phyloP scores from a whole-genome alignment of 441 rosid genomes.

The Mallotus repandus region DNA sequence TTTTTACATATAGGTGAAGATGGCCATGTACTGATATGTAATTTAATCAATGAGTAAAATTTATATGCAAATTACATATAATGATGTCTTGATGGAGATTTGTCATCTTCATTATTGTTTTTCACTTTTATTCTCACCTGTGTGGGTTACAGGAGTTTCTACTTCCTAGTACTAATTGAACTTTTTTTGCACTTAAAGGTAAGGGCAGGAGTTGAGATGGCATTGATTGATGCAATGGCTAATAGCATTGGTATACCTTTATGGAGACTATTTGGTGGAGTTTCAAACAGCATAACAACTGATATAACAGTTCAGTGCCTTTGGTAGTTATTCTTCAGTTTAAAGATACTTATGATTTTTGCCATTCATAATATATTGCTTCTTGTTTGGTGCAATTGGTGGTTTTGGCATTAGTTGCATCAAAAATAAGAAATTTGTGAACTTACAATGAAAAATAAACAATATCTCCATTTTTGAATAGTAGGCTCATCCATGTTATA shows the following conservation, averaged over 20 bases:
- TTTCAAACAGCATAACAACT: conserved; percentile 60
- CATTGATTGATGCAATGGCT: conserved; percentile 88
- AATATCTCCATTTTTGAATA: neutral
- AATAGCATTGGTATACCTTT: conserved; percentile 62
- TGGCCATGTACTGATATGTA: neutral
- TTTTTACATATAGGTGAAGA: neutral
- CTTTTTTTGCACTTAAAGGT: conserved; percentile 50
- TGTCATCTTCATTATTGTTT: neutral
- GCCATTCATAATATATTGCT: neutral
- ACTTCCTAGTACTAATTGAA: conserved; percentile 16
- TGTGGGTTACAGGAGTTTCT: neutral
- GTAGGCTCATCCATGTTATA: conserved; percentile 14
- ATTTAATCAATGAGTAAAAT: neutral
- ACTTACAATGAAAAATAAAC: neutral
- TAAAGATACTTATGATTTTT: neutral
- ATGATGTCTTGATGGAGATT: neutral
- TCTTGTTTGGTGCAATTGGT: neutral
- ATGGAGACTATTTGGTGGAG: conserved; percentile 88
- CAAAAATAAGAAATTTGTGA: neutral
- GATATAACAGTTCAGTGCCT: conserved; percentile 78
- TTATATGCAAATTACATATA: neutral
- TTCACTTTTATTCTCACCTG: conserved; percentile 5
- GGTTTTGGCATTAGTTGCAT: conserved; percentile 5
- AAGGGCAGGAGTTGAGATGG: conserved; percentile 92
- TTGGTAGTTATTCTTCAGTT: conserved; percentile 10